phyloP scores from a whole-genome alignment of 306 rosid genomes.

The Psophocarpus tetragonolobus region DNA sequence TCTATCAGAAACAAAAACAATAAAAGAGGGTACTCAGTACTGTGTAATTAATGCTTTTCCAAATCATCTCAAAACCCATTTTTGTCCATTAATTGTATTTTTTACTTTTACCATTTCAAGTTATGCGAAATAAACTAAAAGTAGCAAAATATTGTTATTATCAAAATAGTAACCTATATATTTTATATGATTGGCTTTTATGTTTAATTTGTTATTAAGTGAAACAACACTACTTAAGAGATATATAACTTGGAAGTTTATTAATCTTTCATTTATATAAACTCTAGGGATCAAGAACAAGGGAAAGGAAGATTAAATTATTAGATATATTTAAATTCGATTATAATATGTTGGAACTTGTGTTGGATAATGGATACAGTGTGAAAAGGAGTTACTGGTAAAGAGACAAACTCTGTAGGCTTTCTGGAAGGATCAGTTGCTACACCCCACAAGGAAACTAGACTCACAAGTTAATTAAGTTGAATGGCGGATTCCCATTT shows the following conservation, averaged over 20 bases:
- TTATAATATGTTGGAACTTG: not conserved
- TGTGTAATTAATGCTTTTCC: constrained; percentile 3
- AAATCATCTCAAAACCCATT: not conserved
- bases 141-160: not conserved
- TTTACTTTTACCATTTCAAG: not conserved
- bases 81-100: constrained; percentile 1
- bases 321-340: no score
- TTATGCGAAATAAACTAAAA: not conserved
- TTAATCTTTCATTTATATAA: not conserved
- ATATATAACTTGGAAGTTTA: not conserved
- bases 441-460: constrained; percentile 60
- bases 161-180: not conserved
- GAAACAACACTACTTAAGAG: not conserved
- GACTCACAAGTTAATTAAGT: constrained; percentile 20
- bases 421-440: constrained; percentile 25
- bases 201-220: not conserved
- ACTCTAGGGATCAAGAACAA: not conserved
- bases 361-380: not conserved
- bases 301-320: not conserved
- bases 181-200: not conserved
- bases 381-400: constrained; percentile 35
- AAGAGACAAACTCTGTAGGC: not conserved
- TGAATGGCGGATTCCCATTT: not conserved
- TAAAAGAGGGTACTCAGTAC: not conserved
- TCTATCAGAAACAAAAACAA: not conserved